Base-by-base conservation (phyloP, 805 yeast species). In the Ogataea salicorniae region DNA sequence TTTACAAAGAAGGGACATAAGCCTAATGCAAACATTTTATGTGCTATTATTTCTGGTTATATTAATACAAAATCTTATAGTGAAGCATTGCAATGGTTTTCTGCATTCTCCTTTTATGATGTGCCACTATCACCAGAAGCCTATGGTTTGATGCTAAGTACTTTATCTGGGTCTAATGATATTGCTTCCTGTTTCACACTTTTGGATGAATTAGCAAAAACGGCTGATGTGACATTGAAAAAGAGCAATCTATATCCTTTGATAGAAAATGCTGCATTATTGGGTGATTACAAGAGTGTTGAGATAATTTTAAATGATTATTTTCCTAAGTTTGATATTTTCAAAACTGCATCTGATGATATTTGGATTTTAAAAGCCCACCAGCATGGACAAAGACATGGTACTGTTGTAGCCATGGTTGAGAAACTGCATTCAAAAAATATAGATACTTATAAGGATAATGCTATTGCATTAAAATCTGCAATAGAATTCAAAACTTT, bases 31-130 rank as follows among this genome's bases (percentile, higher is more conserved):
- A 56, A 61, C 8, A 68, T 81, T 1, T 61, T 71, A 43, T 68
- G 71, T 33, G 74, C 81, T 0, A 56, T 82, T 38, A 72, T 82
- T 43, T 61, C 66, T 26, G 54, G 75, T n/a, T 63, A 72, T 38
- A 54, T 74, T 14, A 63, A 61, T 22, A 58, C 67, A 6, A 67
- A 71, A 9, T 67, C 75, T 34, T 60, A 65, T 22, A 57, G 59
- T 0, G 69, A 61, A 15, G 75, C 73, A 2, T 51, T 72, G 11
- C 56, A 55, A 37, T 64, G 67, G 63, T 74, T 70, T 50, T 52
- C 66, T 3, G 60, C 63, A 14, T 66, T 70, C 56, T 57, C 68
- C 3, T 53, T 59, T 31, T 64, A 58, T 47, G 60, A 63, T 2
- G 46, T 72, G 7, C 37, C 47, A 4, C 65, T 74, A 2, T 50